Evolutionary conservation across 768 basidiomycete species (phyloP), one percentile per base, ranked within the genome.

Genomic region (Boletus sensibilis): DNA sequence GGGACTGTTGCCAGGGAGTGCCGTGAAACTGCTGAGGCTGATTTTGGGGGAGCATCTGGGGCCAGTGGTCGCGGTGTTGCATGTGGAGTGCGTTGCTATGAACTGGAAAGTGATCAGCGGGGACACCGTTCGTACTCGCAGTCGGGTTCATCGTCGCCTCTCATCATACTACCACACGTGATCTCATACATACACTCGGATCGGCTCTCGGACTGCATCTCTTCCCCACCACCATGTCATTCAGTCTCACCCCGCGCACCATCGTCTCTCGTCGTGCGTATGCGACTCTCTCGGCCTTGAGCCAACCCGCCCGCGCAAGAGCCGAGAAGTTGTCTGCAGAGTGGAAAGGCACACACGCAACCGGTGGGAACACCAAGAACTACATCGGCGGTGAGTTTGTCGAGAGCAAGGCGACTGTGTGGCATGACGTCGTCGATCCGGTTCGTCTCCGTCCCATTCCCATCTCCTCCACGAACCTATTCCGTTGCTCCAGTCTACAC

Each of bases 361-460:
- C 84, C 13, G 95, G 95, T n/a, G 88, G 83, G 29, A 86, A 79
- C 58, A 94, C 94, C 54, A 94, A 90, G 82, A 94, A 94, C 72
- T 94, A 88, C 73, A 90, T 98, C 56, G 89, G 84, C 13, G 96
- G 95, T 10, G 81, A 94, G 74, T 98, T 94, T 65, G 79, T 88
- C 10, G 89, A 95, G 64, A 94, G 91, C 75, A 82, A 82, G 65
- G 73, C 89, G 20, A 72, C 79, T 2, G 79, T 88, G 57, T 98
- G 90, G 90, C 82, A 92, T 57, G 92, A 96, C 45, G 83, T 97
- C 4, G 75, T 85, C 50, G 96, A 98, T 75, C 96, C 95, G 18
- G 94, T 95, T 65, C 61, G 86, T 76, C 40, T 42, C 50, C 41
- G 16, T 31, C 49, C 38, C 9, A 23, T n/a, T 34, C n/a, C 21